Base-by-base conservation (phyloP, 1,284 basidiomycete genomes). In the Exobasidium rhododendri region DNA sequence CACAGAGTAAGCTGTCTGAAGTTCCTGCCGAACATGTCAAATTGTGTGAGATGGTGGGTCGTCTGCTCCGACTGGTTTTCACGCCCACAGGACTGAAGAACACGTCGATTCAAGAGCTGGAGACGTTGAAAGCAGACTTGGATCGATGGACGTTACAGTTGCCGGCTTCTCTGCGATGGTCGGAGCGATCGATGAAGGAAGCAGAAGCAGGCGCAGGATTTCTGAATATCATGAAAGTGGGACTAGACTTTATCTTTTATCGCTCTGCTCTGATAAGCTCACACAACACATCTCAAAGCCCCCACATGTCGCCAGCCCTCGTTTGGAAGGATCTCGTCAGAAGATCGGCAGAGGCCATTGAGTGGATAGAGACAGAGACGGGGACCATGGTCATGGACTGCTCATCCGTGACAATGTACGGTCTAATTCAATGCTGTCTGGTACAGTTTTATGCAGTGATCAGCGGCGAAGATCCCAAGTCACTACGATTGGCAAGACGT, bases 221-320 rank as follows among this genome's bases (percentile, higher is more conserved):
- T 28, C 26, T 50, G 13, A 14, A 6, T 20, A 24, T 28, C 2
- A 20, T 50, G n/a, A 20, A 28, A 4, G 47, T 50, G 22, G n/a
- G 47, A 24, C 2, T 50, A 4, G 47, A 50, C 24, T 50, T 50
- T 26, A 24, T 50, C 20, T 24, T 50, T 26, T 50, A 50, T 50
- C 14, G 47, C 13, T n/a, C 47, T 24, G n/a, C 20, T 50, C 26
- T 50, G 28, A 26, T 6, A 6, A 20, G n/a, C 28, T 13, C 47
- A 26, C 47, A 50, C 14, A 50, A 50, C 13, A 50, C 4, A 2
- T 24, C 13, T 50, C 14, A 50, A 50, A 50, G 24, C 4, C 47
- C 47, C 28, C 13, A 20, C 35, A 40, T 40, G 35, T 40, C 35
- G 17, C 35, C 35, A 40, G 10, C 35, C 7, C 7, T 40, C 20